These are phyloP conservation scores for Pythium insidiosum DNA, from an alignment of 352 stramenopile genomes.

Conservation along the genomic window DNA sequence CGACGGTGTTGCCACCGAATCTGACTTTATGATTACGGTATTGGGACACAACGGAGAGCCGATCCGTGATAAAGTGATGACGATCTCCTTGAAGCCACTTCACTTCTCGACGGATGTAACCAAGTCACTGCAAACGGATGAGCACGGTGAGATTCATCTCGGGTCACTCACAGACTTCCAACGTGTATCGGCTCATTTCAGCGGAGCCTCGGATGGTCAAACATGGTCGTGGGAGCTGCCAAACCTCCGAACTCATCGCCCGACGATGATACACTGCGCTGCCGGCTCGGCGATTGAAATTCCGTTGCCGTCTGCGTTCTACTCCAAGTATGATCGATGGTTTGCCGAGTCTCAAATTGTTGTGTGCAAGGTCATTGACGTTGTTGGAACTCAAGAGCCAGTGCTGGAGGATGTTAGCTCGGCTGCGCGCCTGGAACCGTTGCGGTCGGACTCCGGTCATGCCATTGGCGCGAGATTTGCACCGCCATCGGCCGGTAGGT, in stretches of 20 bases:
- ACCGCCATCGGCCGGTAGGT: slow-evolving; percentile 11
- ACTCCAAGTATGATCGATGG: slow-evolving; percentile 20
- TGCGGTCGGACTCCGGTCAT: no score
- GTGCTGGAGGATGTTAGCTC: slow-evolving; percentile 23
- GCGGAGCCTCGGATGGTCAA: background rate
- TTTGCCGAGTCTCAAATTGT: slow-evolving; percentile 12
- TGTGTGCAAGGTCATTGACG: slow-evolving; percentile 20
- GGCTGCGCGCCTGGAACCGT: no score
- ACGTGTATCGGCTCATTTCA: slow-evolving; percentile 13
- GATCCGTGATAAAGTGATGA: slow-evolving; percentile 17
- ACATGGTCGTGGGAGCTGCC: slow-evolving; percentile 36
- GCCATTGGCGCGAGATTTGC: slow-evolving; percentile 6
- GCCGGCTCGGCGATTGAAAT: slow-evolving; percentile 21
- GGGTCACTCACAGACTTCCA: slow-evolving; percentile 19
- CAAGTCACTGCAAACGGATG: slow-evolving; percentile 19
- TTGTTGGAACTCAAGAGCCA: background rate
- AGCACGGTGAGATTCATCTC: slow-evolving; percentile 27
- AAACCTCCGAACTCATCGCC: slow-evolving; percentile 11
- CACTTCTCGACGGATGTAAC: slow-evolving; percentile 15
- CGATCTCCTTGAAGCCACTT: slow-evolving; percentile 17
- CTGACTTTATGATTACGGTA: slow-evolving; percentile 25
- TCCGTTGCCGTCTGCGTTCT: slow-evolving; percentile 23
- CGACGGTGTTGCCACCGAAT: background rate
- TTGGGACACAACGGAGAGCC: slow-evolving; percentile 46
- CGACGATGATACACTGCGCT: slow-evolving; percentile 23